Evolutionary conservation across 768 basidiomycete genomes (phyloP).

Genomic region (Paxillus rubicundulus): DNA sequence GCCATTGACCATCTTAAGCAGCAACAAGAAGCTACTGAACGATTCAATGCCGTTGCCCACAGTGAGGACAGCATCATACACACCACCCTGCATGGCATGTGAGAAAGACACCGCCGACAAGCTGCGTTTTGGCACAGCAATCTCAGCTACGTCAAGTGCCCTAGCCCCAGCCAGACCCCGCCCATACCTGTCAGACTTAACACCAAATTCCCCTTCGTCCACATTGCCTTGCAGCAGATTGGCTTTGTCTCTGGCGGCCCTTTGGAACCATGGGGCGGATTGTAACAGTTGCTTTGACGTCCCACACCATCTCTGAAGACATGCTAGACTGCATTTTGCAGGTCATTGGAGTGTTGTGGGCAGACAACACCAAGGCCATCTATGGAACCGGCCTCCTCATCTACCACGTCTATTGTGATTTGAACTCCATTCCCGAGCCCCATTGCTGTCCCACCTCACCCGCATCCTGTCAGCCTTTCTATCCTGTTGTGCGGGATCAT

Average conservation of each 20-base stretch:
- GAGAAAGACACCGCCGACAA: too few species aligned
- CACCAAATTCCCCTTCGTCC: background rate
- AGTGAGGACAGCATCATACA: background rate
- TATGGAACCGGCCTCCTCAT: conserved; percentile 38
- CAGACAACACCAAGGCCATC: conserved; percentile 26
- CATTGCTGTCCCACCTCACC: conserved; percentile 29
- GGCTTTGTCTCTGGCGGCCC: too few species aligned
- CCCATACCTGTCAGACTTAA: background rate
- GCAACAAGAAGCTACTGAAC: background rate
- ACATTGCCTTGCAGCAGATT: too few species aligned
- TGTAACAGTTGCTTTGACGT: too few species aligned
- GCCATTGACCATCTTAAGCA: too few species aligned
- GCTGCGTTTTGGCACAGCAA: background rate
- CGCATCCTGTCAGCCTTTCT: conserved; percentile 32
- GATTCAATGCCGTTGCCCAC: background rate
- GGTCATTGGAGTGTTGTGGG: conserved; percentile 28
- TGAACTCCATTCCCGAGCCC: conserved; percentile 27
- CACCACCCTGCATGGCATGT: background rate
- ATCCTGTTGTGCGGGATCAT: conserved; percentile 29
- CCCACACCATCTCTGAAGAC: too few species aligned
- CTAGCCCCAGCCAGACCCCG: background rate
- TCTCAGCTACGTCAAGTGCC: too few species aligned
- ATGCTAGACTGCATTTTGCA: conserved; percentile 17
- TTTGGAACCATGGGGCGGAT: background rate
- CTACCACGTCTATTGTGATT: conserved; percentile 40